phyloP scores from a whole-genome alignment of 495 filamentous ascomycete species.

The Polyplosphaeria fusca region DNA sequence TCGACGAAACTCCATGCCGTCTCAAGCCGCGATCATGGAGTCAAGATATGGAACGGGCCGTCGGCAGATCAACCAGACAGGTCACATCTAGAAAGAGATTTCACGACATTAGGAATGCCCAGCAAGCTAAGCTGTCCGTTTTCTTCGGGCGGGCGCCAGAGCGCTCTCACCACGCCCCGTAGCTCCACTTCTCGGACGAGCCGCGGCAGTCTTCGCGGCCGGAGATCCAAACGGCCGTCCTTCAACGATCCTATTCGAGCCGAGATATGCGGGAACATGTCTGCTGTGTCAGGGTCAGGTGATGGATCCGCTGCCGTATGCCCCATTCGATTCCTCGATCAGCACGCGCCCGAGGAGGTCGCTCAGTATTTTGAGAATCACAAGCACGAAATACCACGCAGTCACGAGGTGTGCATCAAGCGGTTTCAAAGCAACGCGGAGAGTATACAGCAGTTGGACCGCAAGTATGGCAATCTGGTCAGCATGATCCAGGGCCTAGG shows the following conservation, averaged over 20 bases:
- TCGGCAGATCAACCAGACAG: slow-evolving; percentile 41
- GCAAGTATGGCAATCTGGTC: slow-evolving; percentile 83
- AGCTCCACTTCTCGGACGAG: slow-evolving; percentile 38
- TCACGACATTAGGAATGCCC: slow-evolving; percentile 60
- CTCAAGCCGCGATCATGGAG: slow-evolving; percentile 14
- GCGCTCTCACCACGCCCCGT: slow-evolving; percentile 31
- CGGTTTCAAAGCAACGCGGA: slow-evolving; percentile 80
- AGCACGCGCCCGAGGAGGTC: slow-evolving; percentile 87
- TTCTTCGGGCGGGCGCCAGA: slow-evolving; percentile 35
- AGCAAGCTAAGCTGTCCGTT: slow-evolving; percentile 63
- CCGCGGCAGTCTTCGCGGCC: slow-evolving; percentile 44
- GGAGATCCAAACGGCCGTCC: slow-evolving; percentile 37
- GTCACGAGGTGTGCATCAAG: slow-evolving; percentile 84
- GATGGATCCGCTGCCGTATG: slow-evolving; percentile 48
- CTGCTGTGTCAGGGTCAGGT: slow-evolving; percentile 48
- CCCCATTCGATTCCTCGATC: slow-evolving; percentile 83
- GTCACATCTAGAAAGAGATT: slow-evolving; percentile 60
- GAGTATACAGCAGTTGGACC: slow-evolving; percentile 78
- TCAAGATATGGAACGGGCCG: slow-evolving; percentile 45
- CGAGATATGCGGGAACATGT: slow-evolving; percentile 55
- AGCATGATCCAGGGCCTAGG: slow-evolving; percentile 88
- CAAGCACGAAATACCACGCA: slow-evolving; percentile 87
- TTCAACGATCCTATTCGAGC: slow-evolving; percentile 58
- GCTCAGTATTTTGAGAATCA: slow-evolving; percentile 85
- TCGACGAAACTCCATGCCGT: background rate